Base-by-base conservation (phyloP, 2,329 filamentous ascomycete species). In the Fusarium verticillioides region DNA sequence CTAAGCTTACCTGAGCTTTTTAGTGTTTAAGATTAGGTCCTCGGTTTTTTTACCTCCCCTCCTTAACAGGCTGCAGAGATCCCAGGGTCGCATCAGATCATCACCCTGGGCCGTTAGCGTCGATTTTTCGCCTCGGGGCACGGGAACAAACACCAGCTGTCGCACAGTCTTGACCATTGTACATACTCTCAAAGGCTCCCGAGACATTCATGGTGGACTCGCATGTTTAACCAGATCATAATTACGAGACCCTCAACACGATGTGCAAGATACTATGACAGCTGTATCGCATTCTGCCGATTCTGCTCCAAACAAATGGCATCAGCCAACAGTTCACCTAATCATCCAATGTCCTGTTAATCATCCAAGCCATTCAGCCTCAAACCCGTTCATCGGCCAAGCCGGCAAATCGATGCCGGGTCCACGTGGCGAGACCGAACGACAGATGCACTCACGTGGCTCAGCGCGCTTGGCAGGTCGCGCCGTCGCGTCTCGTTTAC, bases 221-320 rank as follows among this genome's bases (percentile, higher is more conserved):
- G 0, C 7, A 52, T 15, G 4, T 4, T 19, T 7, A 3, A 9
- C 4, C 2, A 4, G 5, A 19, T 23, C 8, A 7, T 30, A 30
- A 30, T 30, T 30, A 30, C 28, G 28, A 30, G 28, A 30, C 2
- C 28, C 7, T 30, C 28, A 30, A 30, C 28, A 30, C 28, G 28
- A 30, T 30, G 28, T 7, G 28, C 28, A 21, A 13, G 7, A 1
- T 44, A 5, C 28, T 4, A 7, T 23, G 28, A 7, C 21, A 7
- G 3, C n/a, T 19, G 30, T 19, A 9, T 50, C 12, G 30, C 11
- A 34, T 52, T 36, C 16, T 52, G 30, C n/a, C 30, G 23, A 12
- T 26, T 50, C n/a, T 52, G 9, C 47, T 23, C 2, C 10, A 13
- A 50, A 19, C 47, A 19, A 13, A 5, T 0, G 2, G 0, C 5